Conservation (phyloP, 441 rosid species). For the Theobroma grandiflorum region DNA sequence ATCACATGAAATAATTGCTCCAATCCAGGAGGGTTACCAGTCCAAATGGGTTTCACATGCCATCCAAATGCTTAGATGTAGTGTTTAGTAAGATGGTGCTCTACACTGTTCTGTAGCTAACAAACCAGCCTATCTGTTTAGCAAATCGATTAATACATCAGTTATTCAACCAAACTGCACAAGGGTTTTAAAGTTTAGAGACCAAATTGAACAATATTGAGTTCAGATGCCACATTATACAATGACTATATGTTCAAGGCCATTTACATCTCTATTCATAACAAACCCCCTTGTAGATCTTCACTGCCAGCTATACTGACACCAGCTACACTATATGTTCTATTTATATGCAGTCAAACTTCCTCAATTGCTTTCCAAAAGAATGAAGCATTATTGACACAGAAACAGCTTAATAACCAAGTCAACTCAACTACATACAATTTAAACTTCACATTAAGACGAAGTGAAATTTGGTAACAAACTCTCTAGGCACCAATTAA, state of each 20-base stretch:
- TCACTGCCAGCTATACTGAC: not conserved
- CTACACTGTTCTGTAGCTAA: not conserved
- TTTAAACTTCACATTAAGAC: not conserved
- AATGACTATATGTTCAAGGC: not conserved
- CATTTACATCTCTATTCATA: not conserved
- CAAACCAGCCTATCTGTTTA: not conserved
- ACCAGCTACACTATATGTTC: not conserved
- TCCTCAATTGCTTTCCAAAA: not conserved
- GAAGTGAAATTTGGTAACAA: not conserved
- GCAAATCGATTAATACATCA: not conserved
- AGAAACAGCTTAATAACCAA: not conserved
- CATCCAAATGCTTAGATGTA: not conserved
- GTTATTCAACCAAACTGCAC: not conserved
- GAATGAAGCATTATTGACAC: not conserved
- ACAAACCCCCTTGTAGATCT: not conserved
- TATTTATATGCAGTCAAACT: not conserved
- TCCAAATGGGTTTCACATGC: not conserved
- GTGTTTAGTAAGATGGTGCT: not conserved
- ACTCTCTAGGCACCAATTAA: not conserved
- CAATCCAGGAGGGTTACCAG: not conserved
- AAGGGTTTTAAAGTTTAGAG: not conserved
- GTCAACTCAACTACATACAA: not conserved
- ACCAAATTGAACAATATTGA: not conserved
- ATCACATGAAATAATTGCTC: not conserved
- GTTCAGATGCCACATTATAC: not conserved